Evolutionary conservation across 2,329 filamentous ascomycete species (phyloP).

Genomic region (Pestalotiopsis sp.): DNA sequence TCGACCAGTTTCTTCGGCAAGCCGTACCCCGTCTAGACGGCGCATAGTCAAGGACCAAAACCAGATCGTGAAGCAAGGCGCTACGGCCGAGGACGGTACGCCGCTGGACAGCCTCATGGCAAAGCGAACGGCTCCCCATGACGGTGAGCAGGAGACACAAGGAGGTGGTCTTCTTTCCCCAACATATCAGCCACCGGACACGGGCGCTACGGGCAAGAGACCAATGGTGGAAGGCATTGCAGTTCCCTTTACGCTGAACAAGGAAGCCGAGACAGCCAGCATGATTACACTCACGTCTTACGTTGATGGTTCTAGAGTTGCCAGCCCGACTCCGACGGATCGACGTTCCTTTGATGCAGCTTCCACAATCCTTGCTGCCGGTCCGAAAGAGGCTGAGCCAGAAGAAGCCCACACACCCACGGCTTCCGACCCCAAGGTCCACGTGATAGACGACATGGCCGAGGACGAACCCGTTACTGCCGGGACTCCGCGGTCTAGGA

Average conservation of each 20-base stretch:
- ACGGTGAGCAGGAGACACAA: conserved; percentile 26
- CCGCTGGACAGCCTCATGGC: conserved; percentile 46
- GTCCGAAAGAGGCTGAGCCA: conserved; percentile 18
- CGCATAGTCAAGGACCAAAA: conserved; percentile 54
- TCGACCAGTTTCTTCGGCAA: conserved; percentile 18
- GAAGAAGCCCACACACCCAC: conserved; percentile 13
- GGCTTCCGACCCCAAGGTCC: conserved; percentile 15
- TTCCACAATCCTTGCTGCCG: conserved; percentile 14
- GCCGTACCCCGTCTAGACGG: conserved; percentile 45
- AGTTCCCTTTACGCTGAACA: conserved; percentile 71
- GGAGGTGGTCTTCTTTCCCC: conserved; percentile 47
- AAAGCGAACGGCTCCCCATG: conserved; percentile 39
- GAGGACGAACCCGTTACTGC: conserved; percentile 17
- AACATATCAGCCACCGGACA: conserved; percentile 43
- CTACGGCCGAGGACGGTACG: conserved; percentile 39
- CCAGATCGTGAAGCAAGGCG: conserved; percentile 41
- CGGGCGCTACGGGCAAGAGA: conserved; percentile 61
- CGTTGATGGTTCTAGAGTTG: conserved; percentile 31
- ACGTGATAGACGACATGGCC: conserved; percentile 18
- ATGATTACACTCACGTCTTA: conserved; percentile 66
- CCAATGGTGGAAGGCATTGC: conserved; percentile 71
- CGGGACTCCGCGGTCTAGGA: conserved; percentile 16
- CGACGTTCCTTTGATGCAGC: conserved; percentile 21
- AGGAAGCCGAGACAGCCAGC: conserved; percentile 67
- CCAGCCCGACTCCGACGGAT: conserved; percentile 33